These are phyloP conservation scores for Neoarthrinium moseri DNA, from an alignment of 2,329 filamentous ascomycete genomes.

Conservation along the genomic window DNA sequence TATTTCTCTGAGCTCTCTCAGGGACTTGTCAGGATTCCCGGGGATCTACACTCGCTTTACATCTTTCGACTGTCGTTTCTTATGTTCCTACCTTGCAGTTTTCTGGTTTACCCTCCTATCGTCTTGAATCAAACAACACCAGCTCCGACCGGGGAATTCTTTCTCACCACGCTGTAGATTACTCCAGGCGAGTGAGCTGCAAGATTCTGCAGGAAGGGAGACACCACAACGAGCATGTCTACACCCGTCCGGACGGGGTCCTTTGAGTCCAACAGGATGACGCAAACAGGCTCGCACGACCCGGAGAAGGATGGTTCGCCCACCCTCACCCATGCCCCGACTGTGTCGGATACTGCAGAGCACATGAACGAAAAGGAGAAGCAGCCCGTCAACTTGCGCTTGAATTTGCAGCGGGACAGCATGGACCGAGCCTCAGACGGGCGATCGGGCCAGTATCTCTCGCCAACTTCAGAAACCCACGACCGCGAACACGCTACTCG, in stretches of 20 bases:
- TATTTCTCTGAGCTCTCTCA: neutral
- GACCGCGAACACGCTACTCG: constrained; percentile 23
- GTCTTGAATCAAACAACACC: neutral
- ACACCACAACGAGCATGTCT: neutral
- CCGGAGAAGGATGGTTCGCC: constrained; percentile 15
- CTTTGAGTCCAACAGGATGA: neutral
- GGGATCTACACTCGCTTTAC: constrained; percentile 1
- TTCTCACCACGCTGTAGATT: neutral
- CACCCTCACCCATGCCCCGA: constrained; percentile 19
- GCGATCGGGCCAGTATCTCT: constrained; percentile 14
- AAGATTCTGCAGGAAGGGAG: neutral
- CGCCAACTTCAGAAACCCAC: constrained; percentile 15
- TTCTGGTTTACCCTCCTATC: neutral
- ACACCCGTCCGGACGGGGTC: neutral
- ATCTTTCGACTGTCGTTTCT: neutral
- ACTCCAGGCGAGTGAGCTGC: neutral
- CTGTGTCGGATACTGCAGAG: constrained; percentile 19
- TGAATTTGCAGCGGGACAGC: constrained; percentile 6
- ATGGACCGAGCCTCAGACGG: constrained; percentile 2
- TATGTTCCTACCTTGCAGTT: neutral
- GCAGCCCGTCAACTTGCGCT: neutral
- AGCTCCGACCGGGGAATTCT: neutral
- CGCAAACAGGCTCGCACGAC: neutral
- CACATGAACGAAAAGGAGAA: constrained; percentile 8
- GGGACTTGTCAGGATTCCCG: neutral